phyloP scores from a whole-genome alignment of 116 monocot genomes.

The Papilionanthe hybrid region DNA sequence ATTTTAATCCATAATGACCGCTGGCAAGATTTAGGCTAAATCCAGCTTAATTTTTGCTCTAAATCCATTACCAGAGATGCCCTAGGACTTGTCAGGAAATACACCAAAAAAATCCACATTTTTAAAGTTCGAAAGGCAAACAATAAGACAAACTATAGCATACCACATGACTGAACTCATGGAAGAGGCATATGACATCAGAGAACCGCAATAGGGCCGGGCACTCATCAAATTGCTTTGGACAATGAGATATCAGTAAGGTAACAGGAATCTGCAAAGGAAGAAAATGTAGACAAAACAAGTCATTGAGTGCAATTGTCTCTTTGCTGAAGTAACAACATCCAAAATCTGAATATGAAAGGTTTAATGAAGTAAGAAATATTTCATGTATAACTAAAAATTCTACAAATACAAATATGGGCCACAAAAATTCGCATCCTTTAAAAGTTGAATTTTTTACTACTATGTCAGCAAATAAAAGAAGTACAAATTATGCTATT shows the following conservation, averaged over 20 bases:
- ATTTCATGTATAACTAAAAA: background rate
- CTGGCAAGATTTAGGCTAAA: too few relatives aligned
- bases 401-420: background rate
- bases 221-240: conserved; percentile 55
- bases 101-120: background rate
- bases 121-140: background rate
- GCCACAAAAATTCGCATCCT: too few relatives aligned
- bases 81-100: too few relatives aligned
- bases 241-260: conserved; percentile 59
- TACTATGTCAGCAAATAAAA: too few relatives aligned
- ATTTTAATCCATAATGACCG: too few relatives aligned
- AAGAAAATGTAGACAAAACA: conserved; percentile 3
- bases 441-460: too few relatives aligned
- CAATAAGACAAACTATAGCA: conserved; percentile 5
- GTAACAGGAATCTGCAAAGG: conserved; percentile 60
- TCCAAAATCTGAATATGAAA: background rate
- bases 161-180: conserved; percentile 97
- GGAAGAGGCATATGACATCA: conserved; percentile 80
- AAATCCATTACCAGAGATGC: too few relatives aligned
- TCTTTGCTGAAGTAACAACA: background rate
- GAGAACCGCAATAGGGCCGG: conserved; percentile 57
- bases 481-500: too few relatives aligned
- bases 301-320: background rate
- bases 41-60: too few relatives aligned
- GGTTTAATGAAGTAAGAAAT: background rate